phyloP scores from a whole-genome alignment of 2,329 filamentous ascomycete genomes.

The Colletotrichum shisoi region DNA sequence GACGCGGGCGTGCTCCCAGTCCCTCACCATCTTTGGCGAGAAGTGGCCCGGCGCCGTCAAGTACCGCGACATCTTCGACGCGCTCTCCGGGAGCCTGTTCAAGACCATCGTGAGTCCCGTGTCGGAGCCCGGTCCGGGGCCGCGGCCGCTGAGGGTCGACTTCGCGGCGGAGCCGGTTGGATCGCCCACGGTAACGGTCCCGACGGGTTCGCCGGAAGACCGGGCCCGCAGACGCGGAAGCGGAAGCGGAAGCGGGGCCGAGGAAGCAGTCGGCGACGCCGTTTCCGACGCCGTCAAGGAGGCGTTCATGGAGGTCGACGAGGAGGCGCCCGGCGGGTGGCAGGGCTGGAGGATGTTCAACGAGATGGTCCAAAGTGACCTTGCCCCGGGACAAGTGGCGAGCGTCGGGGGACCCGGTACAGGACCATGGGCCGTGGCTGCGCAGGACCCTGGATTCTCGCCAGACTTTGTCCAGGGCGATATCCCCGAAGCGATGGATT shows the following conservation, averaged over 20 bases:
- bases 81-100: conserved; percentile 42
- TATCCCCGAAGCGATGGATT: conserved; percentile 12
- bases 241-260: not conserved
- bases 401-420: not conserved
- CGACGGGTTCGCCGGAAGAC: not conserved
- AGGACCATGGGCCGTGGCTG: no score
- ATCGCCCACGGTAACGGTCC: not conserved
- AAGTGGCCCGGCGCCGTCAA: conserved; percentile 45
- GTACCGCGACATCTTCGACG: conserved; percentile 46
- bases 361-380: conserved; percentile 43
- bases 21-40: conserved; percentile 46
- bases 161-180: conserved; percentile 8
- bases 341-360: conserved; percentile 46
- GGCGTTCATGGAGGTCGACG: conserved; percentile 45
- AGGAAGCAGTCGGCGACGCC: conserved; percentile 18
- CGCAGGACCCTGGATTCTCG: not conserved
- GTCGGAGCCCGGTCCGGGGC: not conserved
- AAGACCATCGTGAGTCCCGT: conserved; percentile 40
- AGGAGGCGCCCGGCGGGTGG: conserved; percentile 44
- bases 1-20: conserved; percentile 43
- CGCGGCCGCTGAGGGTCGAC: conserved; percentile 18
- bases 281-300: conserved; percentile 43
- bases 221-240: not conserved
- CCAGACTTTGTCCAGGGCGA: not conserved
- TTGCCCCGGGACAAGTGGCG: not conserved